A percentile compares a stretch with the other conserved stretches of the same genome.
Conservation (phyloP, 495 filamentous ascomycete species). For the Lichenothelia convexa region DNA sequence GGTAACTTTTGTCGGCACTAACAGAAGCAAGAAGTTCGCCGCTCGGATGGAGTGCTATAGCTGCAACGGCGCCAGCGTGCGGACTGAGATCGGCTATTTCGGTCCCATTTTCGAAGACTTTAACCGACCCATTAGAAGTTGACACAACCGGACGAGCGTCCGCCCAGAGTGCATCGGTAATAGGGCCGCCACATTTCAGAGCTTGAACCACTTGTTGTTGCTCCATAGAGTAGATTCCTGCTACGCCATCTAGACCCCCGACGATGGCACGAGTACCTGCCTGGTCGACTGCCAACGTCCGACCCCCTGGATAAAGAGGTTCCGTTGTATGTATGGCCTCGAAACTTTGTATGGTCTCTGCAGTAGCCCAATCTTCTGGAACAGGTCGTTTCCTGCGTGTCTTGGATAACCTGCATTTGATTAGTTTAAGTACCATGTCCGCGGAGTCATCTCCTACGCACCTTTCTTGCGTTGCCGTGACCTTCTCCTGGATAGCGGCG, state of each 20-base stretch:
- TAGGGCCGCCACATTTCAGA: constrained; percentile 44
- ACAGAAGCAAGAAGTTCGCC: constrained; percentile 72
- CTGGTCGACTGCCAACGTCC: constrained; percentile 45
- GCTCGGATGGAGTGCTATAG: constrained; percentile 65
- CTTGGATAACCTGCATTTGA: constrained; percentile 49
- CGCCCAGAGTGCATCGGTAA: constrained; percentile 69
- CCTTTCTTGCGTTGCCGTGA: constrained; percentile 62
- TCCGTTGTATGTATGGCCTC: constrained; percentile 41
- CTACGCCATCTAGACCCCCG: constrained; percentile 58
- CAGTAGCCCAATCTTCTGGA: constrained; percentile 67
- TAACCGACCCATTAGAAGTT: constrained; percentile 58
- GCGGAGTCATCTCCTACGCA: constrained; percentile 25
- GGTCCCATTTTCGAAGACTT: constrained; percentile 51
- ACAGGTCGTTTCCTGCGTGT: constrained; percentile 72
- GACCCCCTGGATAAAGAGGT: constrained; percentile 42
- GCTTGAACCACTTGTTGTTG: constrained; percentile 49
- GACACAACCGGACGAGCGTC: constrained; percentile 52
- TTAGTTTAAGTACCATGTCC: constrained; percentile 2
- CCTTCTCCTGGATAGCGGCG: constrained; percentile 48
- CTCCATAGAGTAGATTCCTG: constrained; percentile 61
- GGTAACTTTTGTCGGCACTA: constrained; percentile 82
- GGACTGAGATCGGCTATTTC: constrained; percentile 46
- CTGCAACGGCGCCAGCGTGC: constrained; percentile 66
- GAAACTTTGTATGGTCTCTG: constrained; percentile 53
- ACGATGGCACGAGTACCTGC: constrained; percentile 53